Evolutionary conservation across 2,329 filamentous ascomycete genomes (phyloP).

Genomic region (Simplicillium aogashimaense): DNA sequence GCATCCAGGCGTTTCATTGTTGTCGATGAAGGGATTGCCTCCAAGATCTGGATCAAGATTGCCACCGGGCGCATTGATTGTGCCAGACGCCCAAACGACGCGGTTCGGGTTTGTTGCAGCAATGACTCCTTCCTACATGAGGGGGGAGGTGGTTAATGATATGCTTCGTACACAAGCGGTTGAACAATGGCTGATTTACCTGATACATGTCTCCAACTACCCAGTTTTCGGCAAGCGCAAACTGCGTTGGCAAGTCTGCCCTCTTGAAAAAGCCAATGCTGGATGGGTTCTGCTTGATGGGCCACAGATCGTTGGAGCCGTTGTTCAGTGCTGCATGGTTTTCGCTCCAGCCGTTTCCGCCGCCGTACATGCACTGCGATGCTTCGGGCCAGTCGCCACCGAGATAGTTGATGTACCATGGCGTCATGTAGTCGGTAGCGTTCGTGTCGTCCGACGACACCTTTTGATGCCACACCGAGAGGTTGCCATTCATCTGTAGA

Average conservation of each 20-base stretch:
- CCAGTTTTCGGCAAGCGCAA: slow-evolving; percentile 43
- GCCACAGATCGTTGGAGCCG: slow-evolving; percentile 43
- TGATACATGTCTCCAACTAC: slow-evolving; percentile 45
- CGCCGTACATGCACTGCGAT: slow-evolving; percentile 43
- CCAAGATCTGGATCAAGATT: slow-evolving; percentile 30
- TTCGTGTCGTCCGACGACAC: slow-evolving; percentile 22
- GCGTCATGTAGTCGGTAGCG: slow-evolving; percentile 30
- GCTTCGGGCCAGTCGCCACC: slow-evolving; percentile 37
- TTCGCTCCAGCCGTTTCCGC: slow-evolving; percentile 38
- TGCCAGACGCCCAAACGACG: slow-evolving; percentile 38
- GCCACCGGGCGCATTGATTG: slow-evolving; percentile 36
- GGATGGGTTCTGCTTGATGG: slow-evolving; percentile 40
- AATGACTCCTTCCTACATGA: slow-evolving; percentile 34
- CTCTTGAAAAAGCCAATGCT: slow-evolving; percentile 40
- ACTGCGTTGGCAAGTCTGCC: slow-evolving; percentile 41
- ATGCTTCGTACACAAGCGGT: too few species aligned
- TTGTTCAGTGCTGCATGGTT: slow-evolving; percentile 42
- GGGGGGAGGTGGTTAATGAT: too few species aligned
- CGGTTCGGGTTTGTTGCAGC: slow-evolving; percentile 43
- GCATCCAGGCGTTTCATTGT: slow-evolving; percentile 36
- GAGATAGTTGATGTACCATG: slow-evolving; percentile 45
- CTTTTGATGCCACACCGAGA: slow-evolving; percentile 38
- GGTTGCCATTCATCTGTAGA: slow-evolving; percentile 35
- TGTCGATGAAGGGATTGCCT: slow-evolving; percentile 36
- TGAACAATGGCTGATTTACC: too few species aligned